Conservation (phyloP, 805 yeast species). For the Candida incommunis region DNA sequence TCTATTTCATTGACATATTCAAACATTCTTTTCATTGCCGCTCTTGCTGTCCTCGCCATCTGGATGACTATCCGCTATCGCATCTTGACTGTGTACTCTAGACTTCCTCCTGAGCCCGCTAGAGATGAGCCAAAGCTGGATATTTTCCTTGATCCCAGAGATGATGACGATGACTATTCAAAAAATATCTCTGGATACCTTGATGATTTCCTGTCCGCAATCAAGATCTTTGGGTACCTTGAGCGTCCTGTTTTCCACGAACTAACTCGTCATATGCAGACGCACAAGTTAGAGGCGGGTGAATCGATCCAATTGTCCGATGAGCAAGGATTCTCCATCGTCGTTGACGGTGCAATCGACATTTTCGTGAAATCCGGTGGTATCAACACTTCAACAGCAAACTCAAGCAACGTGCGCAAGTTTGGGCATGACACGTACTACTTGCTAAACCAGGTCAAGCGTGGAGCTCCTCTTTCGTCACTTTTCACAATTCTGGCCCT, state of each 20-base stretch:
- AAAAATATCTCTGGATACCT: conserved; percentile 49
- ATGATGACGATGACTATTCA: conserved; percentile 19
- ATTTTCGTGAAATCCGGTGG: conserved; percentile 47
- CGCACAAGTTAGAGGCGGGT: conserved; percentile 64
- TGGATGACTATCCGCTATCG: conserved; percentile 34
- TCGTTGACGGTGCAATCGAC: conserved; percentile 81
- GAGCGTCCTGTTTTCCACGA: conserved; percentile 88
- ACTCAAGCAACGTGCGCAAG: conserved; percentile 9
- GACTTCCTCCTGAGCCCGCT: conserved; percentile 32
- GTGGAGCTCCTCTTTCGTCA: conserved; percentile 78
- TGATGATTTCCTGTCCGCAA: conserved; percentile 81
- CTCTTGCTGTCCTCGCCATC: background rate
- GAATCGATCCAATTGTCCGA: conserved; percentile 66
- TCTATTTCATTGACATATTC: background rate
- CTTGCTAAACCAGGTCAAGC: conserved; percentile 61
- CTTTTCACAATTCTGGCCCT: conserved; percentile 65
- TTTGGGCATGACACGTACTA: conserved; percentile 51
- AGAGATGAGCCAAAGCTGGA: conserved; percentile 32
- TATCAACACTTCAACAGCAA: conserved; percentile 6
- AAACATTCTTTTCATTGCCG: background rate
- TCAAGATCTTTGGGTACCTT: conserved; percentile 85
- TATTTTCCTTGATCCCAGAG: conserved; percentile 26
- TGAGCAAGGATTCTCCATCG: conserved; percentile 74
- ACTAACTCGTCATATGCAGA: conserved; percentile 79
- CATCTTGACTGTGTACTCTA: conserved; percentile 49